These are phyloP conservation scores for Zasmidium angulare DNA, from an alignment of 2,329 filamentous ascomycete species.

Conservation along the genomic window DNA sequence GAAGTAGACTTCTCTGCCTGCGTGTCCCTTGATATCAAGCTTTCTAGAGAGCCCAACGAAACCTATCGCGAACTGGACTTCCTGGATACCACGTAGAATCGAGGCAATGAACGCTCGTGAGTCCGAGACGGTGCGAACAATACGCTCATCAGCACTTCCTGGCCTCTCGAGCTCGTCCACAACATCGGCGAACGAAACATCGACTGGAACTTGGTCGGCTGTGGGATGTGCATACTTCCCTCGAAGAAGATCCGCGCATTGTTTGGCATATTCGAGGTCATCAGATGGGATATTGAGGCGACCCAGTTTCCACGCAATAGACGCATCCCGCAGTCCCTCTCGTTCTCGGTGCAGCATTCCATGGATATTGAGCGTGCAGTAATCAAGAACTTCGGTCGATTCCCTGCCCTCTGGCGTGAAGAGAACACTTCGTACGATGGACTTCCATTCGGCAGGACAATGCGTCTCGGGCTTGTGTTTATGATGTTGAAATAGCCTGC, in stretches of 20 bases:
- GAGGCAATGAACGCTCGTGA: slow-evolving; percentile 91
- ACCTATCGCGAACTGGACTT: slow-evolving; percentile 92
- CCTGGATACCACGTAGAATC: slow-evolving; percentile 86
- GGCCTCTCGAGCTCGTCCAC: slow-evolving; percentile 71
- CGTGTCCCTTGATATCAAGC: slow-evolving; percentile 66
- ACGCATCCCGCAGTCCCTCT: slow-evolving; percentile 85
- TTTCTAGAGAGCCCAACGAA: slow-evolving; percentile 84
- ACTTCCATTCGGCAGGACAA: slow-evolving; percentile 89
- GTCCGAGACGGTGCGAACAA: slow-evolving; percentile 83
- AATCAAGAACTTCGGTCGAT: slow-evolving; percentile 83
- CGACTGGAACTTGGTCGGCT: slow-evolving; percentile 38
- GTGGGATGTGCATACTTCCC: slow-evolving; percentile 36
- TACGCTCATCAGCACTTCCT: slow-evolving; percentile 64
- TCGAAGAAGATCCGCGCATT: slow-evolving; percentile 53
- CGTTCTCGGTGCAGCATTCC: slow-evolving; percentile 82
- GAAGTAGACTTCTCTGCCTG: slow-evolving; percentile 70
- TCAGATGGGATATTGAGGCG: slow-evolving; percentile 88
- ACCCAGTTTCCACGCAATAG: slow-evolving; percentile 86
- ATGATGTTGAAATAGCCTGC: slow-evolving; percentile 81
- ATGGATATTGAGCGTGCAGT: slow-evolving; percentile 84
- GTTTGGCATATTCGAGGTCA: slow-evolving; percentile 67
- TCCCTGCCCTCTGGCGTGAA: slow-evolving; percentile 85
- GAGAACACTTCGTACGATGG: slow-evolving; percentile 79
- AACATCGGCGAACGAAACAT: slow-evolving; percentile 70
- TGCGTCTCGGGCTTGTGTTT: slow-evolving; percentile 63